Evolutionary conservation across 805 yeast genomes (phyloP).

Genomic region (Wickerhamomyces subpelliculosus): DNA sequence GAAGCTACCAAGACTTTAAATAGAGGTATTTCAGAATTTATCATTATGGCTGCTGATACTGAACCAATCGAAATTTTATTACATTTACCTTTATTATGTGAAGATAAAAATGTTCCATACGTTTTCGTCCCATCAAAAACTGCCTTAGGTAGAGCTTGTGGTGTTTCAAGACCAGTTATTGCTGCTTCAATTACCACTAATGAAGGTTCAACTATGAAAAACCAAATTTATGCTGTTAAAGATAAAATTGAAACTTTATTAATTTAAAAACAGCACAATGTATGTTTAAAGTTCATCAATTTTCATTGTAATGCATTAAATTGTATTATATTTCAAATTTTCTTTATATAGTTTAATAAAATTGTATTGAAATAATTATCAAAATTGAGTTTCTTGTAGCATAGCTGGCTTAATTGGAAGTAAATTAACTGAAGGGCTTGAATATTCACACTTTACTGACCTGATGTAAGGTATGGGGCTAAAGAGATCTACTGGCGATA

Average conservation of each 20-base stretch:
- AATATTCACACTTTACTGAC: no score
- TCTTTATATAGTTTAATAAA: no score
- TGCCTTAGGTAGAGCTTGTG: constrained; percentile 99
- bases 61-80: constrained; percentile 98
- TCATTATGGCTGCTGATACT: constrained; percentile 99
- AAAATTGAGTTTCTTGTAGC: no score
- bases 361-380: no score
- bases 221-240: constrained; percentile 94
- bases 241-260: constrained; percentile 98
- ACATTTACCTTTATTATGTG: constrained; percentile 96
- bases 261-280: no score
- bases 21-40: constrained; percentile 99
- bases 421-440: no score
- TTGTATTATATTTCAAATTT: no score
- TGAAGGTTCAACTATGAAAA: constrained; percentile 96
- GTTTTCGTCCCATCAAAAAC: constrained; percentile 98
- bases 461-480: no score
- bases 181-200: constrained; percentile 98
- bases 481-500: no score
- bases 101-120: constrained; percentile 99
- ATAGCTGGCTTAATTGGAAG: no score
- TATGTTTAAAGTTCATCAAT: no score
- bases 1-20: constrained; percentile 98
- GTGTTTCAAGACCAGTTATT: constrained; percentile 98
- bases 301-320: no score